Evolutionary conservation across 495 filamentous ascomycete genomes (phyloP), one percentile per base, ranked within the genome.

Genomic region (Penicillium macrosclerotiorum): DNA sequence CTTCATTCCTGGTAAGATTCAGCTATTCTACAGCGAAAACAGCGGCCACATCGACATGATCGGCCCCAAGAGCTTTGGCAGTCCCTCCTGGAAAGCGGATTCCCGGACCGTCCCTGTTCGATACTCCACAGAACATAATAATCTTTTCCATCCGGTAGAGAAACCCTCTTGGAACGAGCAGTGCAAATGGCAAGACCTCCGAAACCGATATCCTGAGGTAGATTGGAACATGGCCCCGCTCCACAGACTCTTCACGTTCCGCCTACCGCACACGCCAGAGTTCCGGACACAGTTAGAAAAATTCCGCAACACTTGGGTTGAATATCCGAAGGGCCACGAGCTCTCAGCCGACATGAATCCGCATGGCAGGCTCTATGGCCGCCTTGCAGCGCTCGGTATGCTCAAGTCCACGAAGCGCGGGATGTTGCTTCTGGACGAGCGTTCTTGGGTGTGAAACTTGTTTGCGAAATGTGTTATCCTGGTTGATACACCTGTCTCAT

Each of bases 1-100:
- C 34, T 76, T 80, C 33, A 45, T 82, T 11, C 75, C 69, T 0
- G 55, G 60, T 14, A 40, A 41, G 0, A 52, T 70, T 19, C 34
- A 18, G 0, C 46, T 55, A 9, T 46, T 60, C 24, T 63, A 52
- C 23, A 30, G 22, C 34, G 22, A 42, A 9, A n/a, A 49, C 0
- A 37, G 20, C 2, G 52, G 55, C 8, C 3, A 12, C 27, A n/a
- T 59, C 20, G 30, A 44, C 0, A 53, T 59, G 26, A 2, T 25
- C 1, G 58, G 51, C 8, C 1, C 18, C 11, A 55, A 46, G 8
- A 25, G 16, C 3, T 34, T 43, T 20, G 23, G 33, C 17, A 33
- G 41, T 24, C 49, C 45, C 4, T 14, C 34, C 8, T 51, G 45
- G 37, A 9, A 22, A 13, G 3, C 1, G 3, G 39, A 45, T 11